These are phyloP conservation scores for Xylariaceae sp. DNA, from an alignment of 2,329 filamentous ascomycete genomes.

Conservation along the genomic window DNA sequence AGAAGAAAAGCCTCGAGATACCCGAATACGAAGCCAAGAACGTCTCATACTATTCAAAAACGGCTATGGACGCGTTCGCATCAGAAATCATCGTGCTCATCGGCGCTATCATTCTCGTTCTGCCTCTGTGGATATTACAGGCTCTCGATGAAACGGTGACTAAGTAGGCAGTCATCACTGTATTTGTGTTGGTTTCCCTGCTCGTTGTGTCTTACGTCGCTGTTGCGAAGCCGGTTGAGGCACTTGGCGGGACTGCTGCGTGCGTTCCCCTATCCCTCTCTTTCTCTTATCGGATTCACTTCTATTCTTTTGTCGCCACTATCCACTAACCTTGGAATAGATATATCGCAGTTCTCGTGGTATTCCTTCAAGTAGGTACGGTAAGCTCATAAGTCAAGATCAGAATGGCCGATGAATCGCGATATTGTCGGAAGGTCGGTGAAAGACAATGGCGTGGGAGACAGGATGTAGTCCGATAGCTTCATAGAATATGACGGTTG, in stretches of 20 bases:
- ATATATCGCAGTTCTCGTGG: constrained; percentile 14
- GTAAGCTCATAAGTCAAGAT: too few species aligned
- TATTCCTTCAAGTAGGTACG: constrained; percentile 14
- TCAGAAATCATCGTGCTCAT: constrained; percentile 21
- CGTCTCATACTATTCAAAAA: constrained; percentile 15
- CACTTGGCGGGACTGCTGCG: constrained; percentile 20
- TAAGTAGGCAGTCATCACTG: constrained; percentile 31
- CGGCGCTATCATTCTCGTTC: constrained; percentile 30
- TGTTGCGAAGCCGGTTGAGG: constrained; percentile 22
- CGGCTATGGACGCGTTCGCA: constrained; percentile 22
- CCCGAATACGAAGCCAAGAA: constrained; percentile 4
- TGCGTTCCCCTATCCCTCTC: too few species aligned
- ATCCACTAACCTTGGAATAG: neutral
- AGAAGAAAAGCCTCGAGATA: constrained; percentile 2
- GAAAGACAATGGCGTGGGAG: too few species aligned
- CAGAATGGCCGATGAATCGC: too few species aligned
- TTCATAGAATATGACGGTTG: too few species aligned
- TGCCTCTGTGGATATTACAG: constrained; percentile 32
- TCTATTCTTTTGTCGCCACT: neutral
- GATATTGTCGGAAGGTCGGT: too few species aligned
- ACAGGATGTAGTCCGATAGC: too few species aligned
- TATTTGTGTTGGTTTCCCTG: constrained; percentile 24
- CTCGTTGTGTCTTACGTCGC: constrained; percentile 16
- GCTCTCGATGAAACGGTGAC: constrained; percentile 7
- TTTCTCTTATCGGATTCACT: neutral